These are phyloP conservation scores for Plantago lanceolata DNA, from an alignment of 305 asterid genomes.

Conservation along the genomic window DNA sequence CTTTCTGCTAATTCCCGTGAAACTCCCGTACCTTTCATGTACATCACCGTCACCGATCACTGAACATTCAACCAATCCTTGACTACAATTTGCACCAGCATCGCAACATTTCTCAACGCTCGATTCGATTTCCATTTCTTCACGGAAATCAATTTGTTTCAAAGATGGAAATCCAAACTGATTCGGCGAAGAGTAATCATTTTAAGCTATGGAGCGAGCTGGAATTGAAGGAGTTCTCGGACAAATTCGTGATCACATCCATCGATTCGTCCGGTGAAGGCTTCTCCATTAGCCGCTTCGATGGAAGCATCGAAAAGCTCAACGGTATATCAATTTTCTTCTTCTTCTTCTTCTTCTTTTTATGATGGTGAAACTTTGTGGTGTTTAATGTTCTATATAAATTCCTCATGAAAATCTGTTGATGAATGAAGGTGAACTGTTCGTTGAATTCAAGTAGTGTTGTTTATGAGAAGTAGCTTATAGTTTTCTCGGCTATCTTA, in stretches of 20 bases:
- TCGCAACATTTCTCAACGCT: not conserved
- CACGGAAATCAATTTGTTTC: slow-evolving; percentile 8
- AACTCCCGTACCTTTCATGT: too few relatives aligned
- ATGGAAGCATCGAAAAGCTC: slow-evolving; percentile 46
- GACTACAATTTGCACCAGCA: not conserved
- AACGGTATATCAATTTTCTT: slow-evolving; percentile 25
- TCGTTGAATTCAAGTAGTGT: not conserved
- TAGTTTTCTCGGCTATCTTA: not conserved
- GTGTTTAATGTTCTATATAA: not conserved
- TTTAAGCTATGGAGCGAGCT: slow-evolving; percentile 67
- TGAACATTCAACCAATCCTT: not conserved
- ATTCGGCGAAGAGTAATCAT: slow-evolving; percentile 18
- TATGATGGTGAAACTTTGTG: not conserved
- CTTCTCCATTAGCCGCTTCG: slow-evolving; percentile 66
- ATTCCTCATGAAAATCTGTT: not conserved
- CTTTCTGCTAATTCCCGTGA: not conserved
- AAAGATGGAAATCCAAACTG: slow-evolving; percentile 24
- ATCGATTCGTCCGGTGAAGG: slow-evolving; percentile 66
- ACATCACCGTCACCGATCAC: not conserved
- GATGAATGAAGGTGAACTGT: not conserved
- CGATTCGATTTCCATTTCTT: not conserved
- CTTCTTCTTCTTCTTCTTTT: too few relatives aligned
- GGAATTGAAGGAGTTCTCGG: slow-evolving; percentile 61
- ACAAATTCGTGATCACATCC: slow-evolving; percentile 59
- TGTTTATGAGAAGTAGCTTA: too few relatives aligned